Evolutionary conservation across 129 eudicot species (phyloP).

Genomic region (Oenanthe sinensis): DNA sequence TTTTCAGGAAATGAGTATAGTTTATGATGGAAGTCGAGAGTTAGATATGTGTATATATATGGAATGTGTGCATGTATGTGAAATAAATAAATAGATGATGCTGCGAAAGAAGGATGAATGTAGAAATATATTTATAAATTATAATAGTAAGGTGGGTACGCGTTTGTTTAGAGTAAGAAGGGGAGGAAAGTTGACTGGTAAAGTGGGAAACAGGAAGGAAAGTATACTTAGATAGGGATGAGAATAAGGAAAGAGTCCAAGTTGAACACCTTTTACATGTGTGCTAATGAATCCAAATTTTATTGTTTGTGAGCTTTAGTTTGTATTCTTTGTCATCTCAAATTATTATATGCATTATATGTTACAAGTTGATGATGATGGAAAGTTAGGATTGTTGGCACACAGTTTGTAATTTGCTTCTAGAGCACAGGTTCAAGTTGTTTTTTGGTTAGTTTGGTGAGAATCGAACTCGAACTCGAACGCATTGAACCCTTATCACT

Average conservation of each 20-base stretch:
- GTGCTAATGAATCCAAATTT: not conserved
- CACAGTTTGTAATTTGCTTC: no score
- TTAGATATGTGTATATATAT: not conserved
- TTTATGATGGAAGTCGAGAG: not conserved
- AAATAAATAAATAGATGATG: conserved; percentile 11
- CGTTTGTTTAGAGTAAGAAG: not conserved
- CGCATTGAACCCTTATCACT: no score
- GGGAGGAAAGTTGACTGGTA: not conserved
- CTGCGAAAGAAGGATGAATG: conserved; percentile 15
- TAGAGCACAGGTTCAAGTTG: no score
- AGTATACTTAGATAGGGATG: not conserved
- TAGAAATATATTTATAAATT: not conserved
- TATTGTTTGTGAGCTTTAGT: no score
- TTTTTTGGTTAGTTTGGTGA: no score
- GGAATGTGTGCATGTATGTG: not conserved
- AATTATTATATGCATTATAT: no score
- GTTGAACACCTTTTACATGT: not conserved
- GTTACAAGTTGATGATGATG: no score
- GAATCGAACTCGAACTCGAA: no score
- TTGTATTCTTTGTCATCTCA: no score
- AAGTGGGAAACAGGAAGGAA: conserved; percentile 1
- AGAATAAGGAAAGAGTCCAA: not conserved
- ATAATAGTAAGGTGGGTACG: not conserved
- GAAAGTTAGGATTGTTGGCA: no score
- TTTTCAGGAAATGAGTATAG: not conserved